Percentiles rank a stretch among this genome's conserved stretches.
Evolutionary conservation across 306 rosid genomes (phyloP).

Genomic region (Fragaria vesca): DNA sequence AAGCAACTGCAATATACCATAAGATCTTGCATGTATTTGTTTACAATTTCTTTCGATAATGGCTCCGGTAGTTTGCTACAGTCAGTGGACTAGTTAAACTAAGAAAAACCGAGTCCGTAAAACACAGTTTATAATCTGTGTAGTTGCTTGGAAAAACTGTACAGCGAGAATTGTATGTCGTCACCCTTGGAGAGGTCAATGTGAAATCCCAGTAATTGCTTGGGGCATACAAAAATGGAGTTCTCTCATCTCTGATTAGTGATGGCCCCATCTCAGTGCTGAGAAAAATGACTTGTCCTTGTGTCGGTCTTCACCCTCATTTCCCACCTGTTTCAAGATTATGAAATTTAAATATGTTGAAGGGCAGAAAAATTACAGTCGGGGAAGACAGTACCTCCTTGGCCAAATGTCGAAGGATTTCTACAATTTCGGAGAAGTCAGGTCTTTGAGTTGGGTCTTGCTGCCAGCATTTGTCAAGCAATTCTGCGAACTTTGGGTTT

Average conservation of each 20-base stretch:
- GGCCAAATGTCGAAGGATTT: constrained; percentile 61
- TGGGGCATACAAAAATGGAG: constrained; percentile 12
- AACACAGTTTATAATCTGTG: not conserved
- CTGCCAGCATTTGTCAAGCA: constrained; percentile 89
- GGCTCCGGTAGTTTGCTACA: not conserved
- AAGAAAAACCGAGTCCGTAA: not conserved
- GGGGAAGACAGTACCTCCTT: constrained; percentile 59
- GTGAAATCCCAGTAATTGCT: not conserved
- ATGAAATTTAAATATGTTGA: constrained; percentile 17
- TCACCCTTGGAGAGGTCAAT: not conserved
- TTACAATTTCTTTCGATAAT: not conserved
- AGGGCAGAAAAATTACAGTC: not conserved
- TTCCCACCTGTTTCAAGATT: constrained; percentile 47
- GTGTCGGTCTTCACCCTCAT: constrained; percentile 42
- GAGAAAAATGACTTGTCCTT: constrained; percentile 68
- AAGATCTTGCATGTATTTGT: not conserved
- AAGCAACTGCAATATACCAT: not conserved
- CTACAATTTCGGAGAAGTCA: constrained; percentile 64
- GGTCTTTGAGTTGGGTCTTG: constrained; percentile 82
- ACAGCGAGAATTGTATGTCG: constrained; percentile 22
- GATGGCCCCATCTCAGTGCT: constrained; percentile 52
- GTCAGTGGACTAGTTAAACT: not conserved
- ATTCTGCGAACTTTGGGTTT: constrained; percentile 65
- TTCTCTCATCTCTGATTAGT: constrained; percentile 27
- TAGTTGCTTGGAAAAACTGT: constrained; percentile 4